Evolutionary conservation across 192 early-diverging fungal genomes (phyloP).

Genomic region (Gryganskiella cystojenkinii): DNA sequence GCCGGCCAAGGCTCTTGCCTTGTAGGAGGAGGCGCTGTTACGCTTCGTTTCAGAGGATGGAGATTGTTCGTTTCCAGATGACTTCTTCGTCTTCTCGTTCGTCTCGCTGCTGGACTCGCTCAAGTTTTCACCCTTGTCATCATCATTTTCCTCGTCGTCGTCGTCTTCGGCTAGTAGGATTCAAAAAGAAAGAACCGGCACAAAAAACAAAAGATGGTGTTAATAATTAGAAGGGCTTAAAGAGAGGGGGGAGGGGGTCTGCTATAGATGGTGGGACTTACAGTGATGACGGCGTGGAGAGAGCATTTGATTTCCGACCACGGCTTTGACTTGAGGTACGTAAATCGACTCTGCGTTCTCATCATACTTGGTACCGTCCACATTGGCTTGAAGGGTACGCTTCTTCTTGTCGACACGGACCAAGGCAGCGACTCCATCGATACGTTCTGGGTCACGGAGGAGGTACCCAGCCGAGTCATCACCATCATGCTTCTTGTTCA

Average conservation of each 20-base stretch:
- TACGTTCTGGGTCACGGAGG: neutral
- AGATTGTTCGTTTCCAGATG: too few relatives aligned
- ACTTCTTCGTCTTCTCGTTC: neutral
- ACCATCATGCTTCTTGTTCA: neutral
- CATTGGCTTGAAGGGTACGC: neutral
- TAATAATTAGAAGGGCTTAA: neutral
- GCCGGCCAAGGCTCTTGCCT: too few relatives aligned
- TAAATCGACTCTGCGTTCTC: neutral
- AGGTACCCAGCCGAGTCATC: neutral
- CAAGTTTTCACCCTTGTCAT: neutral
- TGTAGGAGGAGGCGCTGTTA: too few relatives aligned
- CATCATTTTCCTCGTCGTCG: conserved; percentile 13
- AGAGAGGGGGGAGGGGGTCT: neutral
- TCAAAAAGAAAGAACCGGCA: neutral
- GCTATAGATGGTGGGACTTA: neutral
- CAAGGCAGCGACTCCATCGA: neutral
- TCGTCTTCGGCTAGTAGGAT: neutral
- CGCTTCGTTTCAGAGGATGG: too few relatives aligned
- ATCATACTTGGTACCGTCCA: neutral
- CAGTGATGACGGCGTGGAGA: neutral
- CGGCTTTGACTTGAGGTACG: neutral
- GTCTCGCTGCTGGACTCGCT: neutral
- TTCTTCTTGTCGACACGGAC: neutral
- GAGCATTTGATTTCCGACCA: neutral
- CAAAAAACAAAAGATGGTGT: neutral